Percentiles rank a stretch among this genome's conserved stretches.
Conservation (phyloP, 169 alveolate species). For the Plasmodium vivax region DNA sequence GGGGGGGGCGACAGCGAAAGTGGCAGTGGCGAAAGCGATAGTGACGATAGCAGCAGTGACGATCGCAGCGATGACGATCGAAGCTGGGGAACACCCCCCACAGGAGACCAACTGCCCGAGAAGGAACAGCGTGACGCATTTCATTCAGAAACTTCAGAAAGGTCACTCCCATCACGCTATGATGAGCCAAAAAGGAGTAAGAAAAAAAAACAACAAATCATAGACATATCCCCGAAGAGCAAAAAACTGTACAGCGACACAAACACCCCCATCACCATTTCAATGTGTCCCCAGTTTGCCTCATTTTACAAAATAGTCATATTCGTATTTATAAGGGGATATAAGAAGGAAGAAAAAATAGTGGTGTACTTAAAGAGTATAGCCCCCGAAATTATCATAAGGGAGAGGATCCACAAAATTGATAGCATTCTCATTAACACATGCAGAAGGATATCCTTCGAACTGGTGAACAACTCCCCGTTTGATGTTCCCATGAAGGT, state of each 20-base stretch:
- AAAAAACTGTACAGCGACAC: constrained; percentile 39
- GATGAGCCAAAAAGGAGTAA: background rate
- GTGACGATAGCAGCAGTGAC: background rate
- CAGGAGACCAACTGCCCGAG: too few species aligned
- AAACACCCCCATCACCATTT: constrained; percentile 12
- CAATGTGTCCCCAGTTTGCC: constrained; percentile 44
- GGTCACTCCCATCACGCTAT: background rate
- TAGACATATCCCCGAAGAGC: constrained; percentile 28
- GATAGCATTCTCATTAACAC: constrained; percentile 44
- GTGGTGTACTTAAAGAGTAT: constrained; percentile 50
- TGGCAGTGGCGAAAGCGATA: background rate
- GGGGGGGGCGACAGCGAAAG: background rate
- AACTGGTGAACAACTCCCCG: constrained; percentile 15
- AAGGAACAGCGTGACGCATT: background rate
- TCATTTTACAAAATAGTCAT: constrained; percentile 53
- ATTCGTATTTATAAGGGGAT: constrained; percentile 62
- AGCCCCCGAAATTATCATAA: constrained; percentile 51
- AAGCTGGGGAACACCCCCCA: background rate
- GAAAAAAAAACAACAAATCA: background rate
- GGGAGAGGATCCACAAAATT: background rate
- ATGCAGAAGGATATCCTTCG: constrained; percentile 22
- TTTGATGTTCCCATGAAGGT: constrained; percentile 12
- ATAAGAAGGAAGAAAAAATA: constrained; percentile 42
- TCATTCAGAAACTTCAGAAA: background rate
- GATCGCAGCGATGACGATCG: background rate